Evolutionary conservation across 257 asterid species (phyloP), one percentile per base, ranked within the genome.

Genomic region (Ilex aquifolium): DNA sequence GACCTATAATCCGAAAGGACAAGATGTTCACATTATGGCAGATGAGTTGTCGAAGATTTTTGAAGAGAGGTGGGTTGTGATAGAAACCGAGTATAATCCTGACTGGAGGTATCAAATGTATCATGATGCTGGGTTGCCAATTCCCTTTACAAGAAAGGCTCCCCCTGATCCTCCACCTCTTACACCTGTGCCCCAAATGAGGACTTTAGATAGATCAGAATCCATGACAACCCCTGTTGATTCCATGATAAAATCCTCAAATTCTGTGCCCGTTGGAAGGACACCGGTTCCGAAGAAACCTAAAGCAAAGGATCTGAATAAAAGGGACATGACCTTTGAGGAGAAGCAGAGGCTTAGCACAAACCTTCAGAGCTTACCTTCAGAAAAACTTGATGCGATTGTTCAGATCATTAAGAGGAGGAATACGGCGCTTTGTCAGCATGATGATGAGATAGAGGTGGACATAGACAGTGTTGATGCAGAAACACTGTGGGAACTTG

Each of bases 401-500:
- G 77, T 92, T 74, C 98, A 92, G 85, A 92, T 92, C 73, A 85
- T 92, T 65, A 88, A 88, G 79, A 88, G 72, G 82, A 83, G 98
- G 78, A 92, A 73, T 67, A 69, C 95, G 10, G 74, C 91, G 29
- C 70, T 92, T 68, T 83, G 82, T 68, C 98, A 92, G 64, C 78
- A 83, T 63, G 88, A 82, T 71, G 95, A 88, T 71, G 98, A 92
- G 85, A 82, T 92, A 54, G 98, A 92, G 83, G 97, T 92, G 42
- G 66, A 65, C 30, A 30, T 60, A 63, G 64, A 59, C 55, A 69
- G 21, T 56, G 30, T 66, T 65, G 96, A 92, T 65, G 79, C 97
- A 21, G 98, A 92, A 79, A 88, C 98, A 12, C 86, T 92, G 29
- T 92, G 98, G 98, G 98, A 92, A 80, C 98, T 92, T 39, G 98